Conservation (phyloP, 2,329 filamentous ascomycete species). For the Aspergillus nomiae region DNA sequence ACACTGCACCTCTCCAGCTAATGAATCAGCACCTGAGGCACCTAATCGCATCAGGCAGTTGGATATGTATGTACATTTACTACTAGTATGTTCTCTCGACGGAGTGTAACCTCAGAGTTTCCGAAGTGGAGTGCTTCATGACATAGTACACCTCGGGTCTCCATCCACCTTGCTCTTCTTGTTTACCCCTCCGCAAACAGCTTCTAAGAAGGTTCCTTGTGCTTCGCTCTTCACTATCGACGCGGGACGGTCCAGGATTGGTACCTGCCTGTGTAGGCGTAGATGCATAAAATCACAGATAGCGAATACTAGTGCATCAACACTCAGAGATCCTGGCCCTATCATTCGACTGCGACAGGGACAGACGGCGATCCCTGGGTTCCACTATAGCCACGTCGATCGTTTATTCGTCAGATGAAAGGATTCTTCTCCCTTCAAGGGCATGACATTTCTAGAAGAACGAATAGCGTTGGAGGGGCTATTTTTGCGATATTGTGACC, state of each 20-base stretch:
- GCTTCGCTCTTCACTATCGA: neutral
- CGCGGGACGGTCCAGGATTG: neutral
- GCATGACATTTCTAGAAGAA: constrained; percentile 1
- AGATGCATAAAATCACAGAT: constrained; percentile 6
- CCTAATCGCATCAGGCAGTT: no score
- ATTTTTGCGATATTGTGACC: neutral
- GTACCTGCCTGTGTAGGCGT: constrained; percentile 1
- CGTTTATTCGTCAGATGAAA: neutral
- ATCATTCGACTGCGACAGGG: constrained; percentile 3
- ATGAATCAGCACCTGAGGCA: neutral
- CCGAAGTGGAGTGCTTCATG: neutral
- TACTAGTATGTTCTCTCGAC: neutral
- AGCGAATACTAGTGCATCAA: constrained; percentile 1
- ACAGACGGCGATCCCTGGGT: neutral
- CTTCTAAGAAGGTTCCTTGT: neutral
- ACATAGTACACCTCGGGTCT: neutral
- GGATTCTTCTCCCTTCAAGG: neutral
- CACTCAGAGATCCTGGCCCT: neutral
- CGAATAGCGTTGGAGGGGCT: neutral
- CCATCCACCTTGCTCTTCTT: neutral
- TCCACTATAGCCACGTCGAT: neutral
- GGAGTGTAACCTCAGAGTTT: neutral
- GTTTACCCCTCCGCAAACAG: neutral
- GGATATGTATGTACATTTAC: neutral
- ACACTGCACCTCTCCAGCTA: neutral